Base-by-base conservation (phyloP, 306 rosid species). In the Astragalus membranaceus region DNA sequence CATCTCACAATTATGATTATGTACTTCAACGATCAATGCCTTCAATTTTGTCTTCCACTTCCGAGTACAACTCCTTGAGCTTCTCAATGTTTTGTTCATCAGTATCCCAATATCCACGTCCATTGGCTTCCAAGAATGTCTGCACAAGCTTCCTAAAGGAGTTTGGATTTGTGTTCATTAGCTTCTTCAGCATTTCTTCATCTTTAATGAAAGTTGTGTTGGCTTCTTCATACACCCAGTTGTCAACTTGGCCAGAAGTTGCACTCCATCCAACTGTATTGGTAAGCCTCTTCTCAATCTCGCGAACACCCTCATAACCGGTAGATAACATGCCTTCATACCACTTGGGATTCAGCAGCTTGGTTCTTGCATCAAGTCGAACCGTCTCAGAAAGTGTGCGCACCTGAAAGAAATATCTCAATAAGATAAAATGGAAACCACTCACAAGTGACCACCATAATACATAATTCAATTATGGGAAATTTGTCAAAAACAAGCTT, bases 231-330 rank as follows among this genome's bases (percentile, higher is more conserved):
- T 94, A 95, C 48, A 95, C 99, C 96, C 97, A 94, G 84, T 94
- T 94, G 83, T 94, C 99, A 15, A 94, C 99, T 80, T 94, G 99
- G 14, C 99, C 99, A 20, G 99, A 94, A 49, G 99, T 94, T 48
- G 97, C 99, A 88, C 97, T 94, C 99, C 99, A 94, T 52, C 99
- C 99, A 1, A 94, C 99, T 8, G 99, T 94, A 67, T 94, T 94
- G 0, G 97, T 89, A 6, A 94, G 96, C 54, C 97, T 87, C 86
- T 94, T 94, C 83, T 94, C 99, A 5, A 94, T 94, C 63, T 94
- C 99, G 0, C 97, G 96, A 14, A 75, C 99, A 23, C 99, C 99
- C 79, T 94, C 99, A 0, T 94, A 94, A 10, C 99, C 99, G 7
- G 80, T 87, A 2, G 97, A 87, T 79, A 94, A 32, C 99, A 94